Evolutionary conservation across 2,329 filamentous ascomycete genomes (phyloP).

Genomic region (Hypoxylon rubiginosum): DNA sequence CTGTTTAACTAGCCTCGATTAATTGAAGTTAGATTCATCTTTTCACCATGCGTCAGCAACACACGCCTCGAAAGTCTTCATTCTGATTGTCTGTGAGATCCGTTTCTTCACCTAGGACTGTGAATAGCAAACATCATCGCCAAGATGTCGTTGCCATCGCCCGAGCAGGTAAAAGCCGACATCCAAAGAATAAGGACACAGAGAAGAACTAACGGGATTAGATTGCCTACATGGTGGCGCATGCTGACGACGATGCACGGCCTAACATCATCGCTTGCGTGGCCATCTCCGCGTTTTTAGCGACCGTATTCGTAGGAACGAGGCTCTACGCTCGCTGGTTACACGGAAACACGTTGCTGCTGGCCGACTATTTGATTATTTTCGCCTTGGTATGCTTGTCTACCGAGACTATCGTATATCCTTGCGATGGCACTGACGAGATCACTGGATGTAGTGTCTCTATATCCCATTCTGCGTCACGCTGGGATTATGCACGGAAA

Average conservation of each 20-base stretch:
- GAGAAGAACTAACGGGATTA: no score
- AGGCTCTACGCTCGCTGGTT: constrained; percentile 21
- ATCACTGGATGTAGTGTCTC: constrained; percentile 8
- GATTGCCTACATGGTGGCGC: constrained; percentile 32
- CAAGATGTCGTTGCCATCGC: constrained; percentile 8
- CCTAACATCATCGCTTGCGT: constrained; percentile 27
- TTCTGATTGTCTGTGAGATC: neutral
- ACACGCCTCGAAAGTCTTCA: neutral
- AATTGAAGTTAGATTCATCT: neutral
- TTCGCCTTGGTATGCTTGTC: constrained; percentile 13
- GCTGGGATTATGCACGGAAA: constrained; percentile 7
- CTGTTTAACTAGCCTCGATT: neutral
- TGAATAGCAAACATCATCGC: no score
- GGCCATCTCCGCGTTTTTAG: constrained; percentile 21
- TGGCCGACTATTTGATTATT: constrained; percentile 16
- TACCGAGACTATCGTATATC: no score
- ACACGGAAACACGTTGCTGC: constrained; percentile 9
- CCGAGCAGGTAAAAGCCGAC: constrained; percentile 12
- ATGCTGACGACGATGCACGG: constrained; percentile 13
- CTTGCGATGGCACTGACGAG: constrained; percentile 5
- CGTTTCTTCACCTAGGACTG: neutral
- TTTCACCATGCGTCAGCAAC: neutral
- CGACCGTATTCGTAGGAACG: constrained; percentile 10
- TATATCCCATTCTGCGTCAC: constrained; percentile 16
- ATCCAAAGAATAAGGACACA: no score